phyloP scores from a whole-genome alignment of 108 stramenopile genomes.

The Seminavis robusta region DNA sequence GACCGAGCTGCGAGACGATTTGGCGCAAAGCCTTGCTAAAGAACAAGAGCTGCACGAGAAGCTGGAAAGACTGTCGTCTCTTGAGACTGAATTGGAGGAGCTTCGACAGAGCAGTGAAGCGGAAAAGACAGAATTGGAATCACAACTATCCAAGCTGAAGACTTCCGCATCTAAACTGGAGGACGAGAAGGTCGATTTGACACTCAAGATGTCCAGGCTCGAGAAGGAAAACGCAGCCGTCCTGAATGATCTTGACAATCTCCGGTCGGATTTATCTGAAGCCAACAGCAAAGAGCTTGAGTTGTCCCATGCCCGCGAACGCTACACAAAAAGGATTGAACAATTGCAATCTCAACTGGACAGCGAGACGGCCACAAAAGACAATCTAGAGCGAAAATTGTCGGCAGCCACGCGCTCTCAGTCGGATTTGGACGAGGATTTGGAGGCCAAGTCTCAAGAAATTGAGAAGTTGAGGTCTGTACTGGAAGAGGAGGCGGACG shows the following conservation, averaged over 20 bases:
- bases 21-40: constrained; percentile 22
- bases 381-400: constrained; percentile 20
- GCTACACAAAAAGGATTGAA: no score
- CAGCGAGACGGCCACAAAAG: constrained; percentile 5
- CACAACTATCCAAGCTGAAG: constrained; percentile 15
- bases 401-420: no score
- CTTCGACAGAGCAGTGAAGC: constrained; percentile 16
- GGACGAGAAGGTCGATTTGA: constrained; percentile 24
- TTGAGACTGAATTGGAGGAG: constrained; percentile 15
- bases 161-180: constrained; percentile 12
- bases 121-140: constrained; percentile 14
- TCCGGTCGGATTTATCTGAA: constrained; percentile 10
- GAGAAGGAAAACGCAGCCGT: constrained; percentile 8
- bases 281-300: no score
- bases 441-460: no score
- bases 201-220: constrained; percentile 13
- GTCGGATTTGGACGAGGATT: no score
- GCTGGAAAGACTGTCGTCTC: constrained; percentile 9
- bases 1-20: constrained; percentile 20
- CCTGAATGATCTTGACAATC: constrained; percentile 2
- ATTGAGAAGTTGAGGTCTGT: no score
- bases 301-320: no score
- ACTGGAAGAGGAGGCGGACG: no score
- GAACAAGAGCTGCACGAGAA: constrained; percentile 9
- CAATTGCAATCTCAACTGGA: no score